Base-by-base conservation (phyloP, 495 filamentous ascomycete genomes). In the Penicillium lividum region DNA sequence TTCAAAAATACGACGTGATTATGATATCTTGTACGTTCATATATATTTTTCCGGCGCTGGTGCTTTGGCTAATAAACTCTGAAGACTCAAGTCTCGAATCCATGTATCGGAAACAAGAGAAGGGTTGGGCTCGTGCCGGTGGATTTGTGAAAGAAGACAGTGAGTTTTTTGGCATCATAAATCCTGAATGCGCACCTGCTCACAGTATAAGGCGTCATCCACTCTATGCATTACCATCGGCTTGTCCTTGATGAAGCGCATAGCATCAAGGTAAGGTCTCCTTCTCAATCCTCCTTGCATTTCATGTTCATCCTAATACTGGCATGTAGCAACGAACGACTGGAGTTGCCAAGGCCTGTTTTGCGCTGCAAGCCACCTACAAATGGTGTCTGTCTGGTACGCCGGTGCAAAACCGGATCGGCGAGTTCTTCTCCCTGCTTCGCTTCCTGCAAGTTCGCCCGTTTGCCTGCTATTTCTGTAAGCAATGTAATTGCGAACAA, bases 311-410 rank as follows among this genome's bases (percentile, higher is more conserved):
- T 25, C 45, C 66, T 80, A 55, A 79, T 58, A 53, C 61, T 55
- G n/a, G 0, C 6, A 16, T 40, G 13, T 61, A 77, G 82, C 85
- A 86, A 62, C 85, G 91, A 33, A 87, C 83, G 10, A 93, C 90
- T n/a, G 86, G 90, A 73, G 92, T 92, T 45, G 92, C 93, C n/a
- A 92, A 89, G 66, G 92, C 92, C 22, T 96, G 93, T 71, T 96
- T 96, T 71, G 92, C 93, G 1, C 76, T 98, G 47, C 85, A 90
- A 46, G 89, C 87, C 53, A 84, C 82, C 15, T 93, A 93, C 68
- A 96, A 93, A 60, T 97, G 94, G 89, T 98, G 94, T 65, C 82
- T 98, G 30, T 93, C 89, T 48, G 94, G 94, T 5, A 98, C 94
- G 4, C 94, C 94, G 0, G 84, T 98, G 9, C 94, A 97, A 65